phyloP scores from a whole-genome alignment of 805 yeast species.

The Isabelozyma pseudorhagii region DNA sequence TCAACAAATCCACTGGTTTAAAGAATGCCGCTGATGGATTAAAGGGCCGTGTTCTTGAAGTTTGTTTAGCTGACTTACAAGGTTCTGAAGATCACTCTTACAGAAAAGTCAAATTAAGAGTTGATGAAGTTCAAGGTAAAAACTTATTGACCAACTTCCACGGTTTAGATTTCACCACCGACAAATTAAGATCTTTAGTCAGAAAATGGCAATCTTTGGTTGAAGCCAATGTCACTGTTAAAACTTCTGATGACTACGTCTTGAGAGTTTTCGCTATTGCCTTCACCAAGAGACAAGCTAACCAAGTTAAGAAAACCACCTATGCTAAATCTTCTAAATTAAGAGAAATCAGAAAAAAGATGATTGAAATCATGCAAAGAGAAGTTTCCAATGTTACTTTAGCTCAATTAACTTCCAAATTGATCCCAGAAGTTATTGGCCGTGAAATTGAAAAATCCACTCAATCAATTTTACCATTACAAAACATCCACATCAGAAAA shows the following conservation, averaged over 20 bases:
- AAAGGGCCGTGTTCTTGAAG: slow-evolving; percentile 97
- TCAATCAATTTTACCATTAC: slow-evolving; percentile 93
- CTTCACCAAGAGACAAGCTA: slow-evolving; percentile 96
- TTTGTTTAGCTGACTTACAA: slow-evolving; percentile 94
- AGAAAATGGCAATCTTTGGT: slow-evolving; percentile 99
- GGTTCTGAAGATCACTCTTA: slow-evolving; percentile 98
- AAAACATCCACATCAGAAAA: slow-evolving; percentile 98
- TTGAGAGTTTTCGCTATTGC: slow-evolving; percentile 96
- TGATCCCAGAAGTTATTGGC: slow-evolving; percentile 98
- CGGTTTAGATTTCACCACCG: slow-evolving; percentile 97
- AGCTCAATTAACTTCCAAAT: slow-evolving; percentile 94
- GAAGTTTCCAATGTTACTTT: slow-evolving; percentile 93
- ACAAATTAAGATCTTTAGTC: slow-evolving; percentile 94
- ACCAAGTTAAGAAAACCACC: slow-evolving; percentile 96
- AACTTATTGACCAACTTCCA: slow-evolving; percentile 99
- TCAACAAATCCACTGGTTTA: slow-evolving; percentile 98
- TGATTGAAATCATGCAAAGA: slow-evolving; percentile 93
- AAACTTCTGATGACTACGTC: slow-evolving; percentile 96
- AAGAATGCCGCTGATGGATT: slow-evolving; percentile 97
- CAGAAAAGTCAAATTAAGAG: slow-evolving; percentile 97
- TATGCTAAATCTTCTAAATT: slow-evolving; percentile 97
- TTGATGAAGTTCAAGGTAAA: slow-evolving; percentile 98
- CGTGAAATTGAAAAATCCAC: slow-evolving; percentile 98
- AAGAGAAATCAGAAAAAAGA: slow-evolving; percentile 96
- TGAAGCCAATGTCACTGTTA: slow-evolving; percentile 97